These are phyloP conservation scores for Picochlorum sp. DNA, from an alignment of 139 green algal species.

Conservation along the genomic window DNA sequence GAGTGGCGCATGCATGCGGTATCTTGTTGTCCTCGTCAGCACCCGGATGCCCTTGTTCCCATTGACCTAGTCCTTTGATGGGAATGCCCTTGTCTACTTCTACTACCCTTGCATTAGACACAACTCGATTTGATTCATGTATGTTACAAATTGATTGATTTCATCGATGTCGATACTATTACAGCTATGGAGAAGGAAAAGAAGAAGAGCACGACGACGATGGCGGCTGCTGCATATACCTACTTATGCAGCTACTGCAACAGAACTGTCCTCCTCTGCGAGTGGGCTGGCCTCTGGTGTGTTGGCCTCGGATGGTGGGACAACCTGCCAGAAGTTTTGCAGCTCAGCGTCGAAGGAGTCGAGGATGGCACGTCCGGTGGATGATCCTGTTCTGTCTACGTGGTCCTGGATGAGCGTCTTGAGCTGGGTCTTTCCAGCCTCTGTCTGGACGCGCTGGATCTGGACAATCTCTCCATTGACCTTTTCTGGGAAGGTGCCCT, in stretches of 20 bases:
- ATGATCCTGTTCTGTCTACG: slow-evolving; percentile 69
- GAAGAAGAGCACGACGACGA: no score
- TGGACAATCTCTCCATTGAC: slow-evolving; percentile 96
- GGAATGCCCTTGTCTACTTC: no score
- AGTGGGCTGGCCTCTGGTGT: slow-evolving; percentile 43
- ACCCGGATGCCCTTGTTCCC: no score
- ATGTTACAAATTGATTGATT: no score
- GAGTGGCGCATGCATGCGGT: no score
- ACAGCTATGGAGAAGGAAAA: no score
- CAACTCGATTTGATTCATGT: no score
- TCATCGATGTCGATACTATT: no score
- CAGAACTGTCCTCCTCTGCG: background rate
- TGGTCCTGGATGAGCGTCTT: slow-evolving; percentile 71
- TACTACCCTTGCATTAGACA: no score
- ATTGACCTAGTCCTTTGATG: no score
- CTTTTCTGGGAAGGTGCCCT: slow-evolving; percentile 80
- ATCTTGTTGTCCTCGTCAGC: no score
- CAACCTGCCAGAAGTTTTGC: slow-evolving; percentile 93
- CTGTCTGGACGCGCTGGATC: slow-evolving; percentile 80
- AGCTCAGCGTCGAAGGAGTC: slow-evolving; percentile 66
- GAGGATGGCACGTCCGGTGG: slow-evolving; percentile 64
- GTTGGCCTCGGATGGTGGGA: slow-evolving; percentile 78
- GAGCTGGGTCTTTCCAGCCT: slow-evolving; percentile 80
- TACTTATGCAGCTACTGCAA: background rate
- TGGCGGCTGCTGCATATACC: no score